These are phyloP conservation scores for Hyphodiscus sp. DNA, from an alignment of 2,329 filamentous ascomycete species.

Conservation along the genomic window DNA sequence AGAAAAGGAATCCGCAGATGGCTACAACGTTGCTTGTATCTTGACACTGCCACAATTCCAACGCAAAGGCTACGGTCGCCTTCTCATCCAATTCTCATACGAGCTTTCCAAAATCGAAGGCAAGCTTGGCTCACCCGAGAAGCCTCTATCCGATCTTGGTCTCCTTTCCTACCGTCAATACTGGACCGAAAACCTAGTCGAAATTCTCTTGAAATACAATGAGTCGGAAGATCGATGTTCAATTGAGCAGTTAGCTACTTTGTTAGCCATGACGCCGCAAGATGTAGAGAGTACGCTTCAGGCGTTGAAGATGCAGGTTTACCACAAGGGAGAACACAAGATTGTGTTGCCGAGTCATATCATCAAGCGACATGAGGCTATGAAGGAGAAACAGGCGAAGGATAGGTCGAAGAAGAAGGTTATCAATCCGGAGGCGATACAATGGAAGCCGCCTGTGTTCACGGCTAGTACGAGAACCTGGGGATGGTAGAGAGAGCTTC, in stretches of 20 bases:
- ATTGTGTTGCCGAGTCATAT: constrained; percentile 85
- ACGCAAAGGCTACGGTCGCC: constrained; percentile 83
- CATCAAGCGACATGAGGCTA: constrained; percentile 55
- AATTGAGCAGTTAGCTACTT: constrained; percentile 74
- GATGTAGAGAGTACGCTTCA: constrained; percentile 95
- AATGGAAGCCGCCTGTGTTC: constrained; percentile 96
- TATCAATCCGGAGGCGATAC: constrained; percentile 72
- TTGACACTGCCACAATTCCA: constrained; percentile 94
- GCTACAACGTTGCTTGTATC: constrained; percentile 98
- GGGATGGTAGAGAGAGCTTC: constrained; percentile 66
- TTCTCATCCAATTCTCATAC: constrained; percentile 96
- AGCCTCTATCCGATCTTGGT: constrained; percentile 89
- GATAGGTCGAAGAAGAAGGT: constrained; percentile 59
- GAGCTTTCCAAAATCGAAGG: constrained; percentile 92
- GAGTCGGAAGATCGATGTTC: constrained; percentile 66
- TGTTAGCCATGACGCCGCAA: constrained; percentile 91
- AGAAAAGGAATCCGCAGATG: constrained; percentile 94
- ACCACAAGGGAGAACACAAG: constrained; percentile 94
- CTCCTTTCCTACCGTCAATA: constrained; percentile 93
- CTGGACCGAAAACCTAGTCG: constrained; percentile 93
- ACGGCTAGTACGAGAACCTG: constrained; percentile 84
- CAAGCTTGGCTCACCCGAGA: constrained; percentile 93
- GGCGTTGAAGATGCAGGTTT: constrained; percentile 89
- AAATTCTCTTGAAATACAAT: constrained; percentile 69
- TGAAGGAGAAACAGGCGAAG: constrained; percentile 70